These are phyloP conservation scores for Camelina hispida DNA, from an alignment of 345 rosid genomes.

Conservation along the genomic window DNA sequence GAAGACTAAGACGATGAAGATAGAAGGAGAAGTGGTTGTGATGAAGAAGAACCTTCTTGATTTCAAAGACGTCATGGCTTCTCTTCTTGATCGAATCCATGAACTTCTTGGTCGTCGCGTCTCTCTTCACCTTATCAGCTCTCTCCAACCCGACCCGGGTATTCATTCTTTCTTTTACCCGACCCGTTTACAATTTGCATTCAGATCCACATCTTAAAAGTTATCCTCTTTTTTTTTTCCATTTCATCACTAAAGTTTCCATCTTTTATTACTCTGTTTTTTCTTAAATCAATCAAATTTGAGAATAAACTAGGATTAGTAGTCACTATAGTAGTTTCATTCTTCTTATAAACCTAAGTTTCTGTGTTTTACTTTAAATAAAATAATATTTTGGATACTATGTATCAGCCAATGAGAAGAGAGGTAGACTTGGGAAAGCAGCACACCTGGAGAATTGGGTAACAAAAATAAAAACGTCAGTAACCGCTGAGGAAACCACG, in stretches of 20 bases:
- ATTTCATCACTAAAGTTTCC: conserved; percentile 19
- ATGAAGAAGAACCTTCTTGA: conserved; percentile 84
- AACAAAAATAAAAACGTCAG: conserved; percentile 48
- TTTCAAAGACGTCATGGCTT: conserved; percentile 65
- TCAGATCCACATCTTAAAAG: background rate
- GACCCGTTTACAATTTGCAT: conserved; percentile 17
- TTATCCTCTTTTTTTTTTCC: background rate
- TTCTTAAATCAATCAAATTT: background rate
- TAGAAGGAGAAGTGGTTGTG: conserved; percentile 59
- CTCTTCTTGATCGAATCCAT: conserved; percentile 64
- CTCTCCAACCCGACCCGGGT: conserved; percentile 62
- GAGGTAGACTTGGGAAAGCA: conserved; percentile 64
- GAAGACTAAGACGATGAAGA: conserved; percentile 39
- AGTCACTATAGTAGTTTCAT: background rate
- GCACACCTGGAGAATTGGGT: conserved; percentile 75
- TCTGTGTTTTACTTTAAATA: background rate
- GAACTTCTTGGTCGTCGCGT: conserved; percentile 73
- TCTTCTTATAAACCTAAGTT: background rate
- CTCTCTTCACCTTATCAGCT: conserved; percentile 67
- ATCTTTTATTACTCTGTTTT: conserved; percentile 18
- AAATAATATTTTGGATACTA: background rate
- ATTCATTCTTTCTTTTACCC: conserved; percentile 12
- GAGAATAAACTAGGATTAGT: background rate
- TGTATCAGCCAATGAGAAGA: conserved; percentile 48
- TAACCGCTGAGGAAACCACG: conserved; percentile 59